Conservation (phyloP, 495 filamentous ascomycete genomes). For the Astrothelium subdiscretum region DNA sequence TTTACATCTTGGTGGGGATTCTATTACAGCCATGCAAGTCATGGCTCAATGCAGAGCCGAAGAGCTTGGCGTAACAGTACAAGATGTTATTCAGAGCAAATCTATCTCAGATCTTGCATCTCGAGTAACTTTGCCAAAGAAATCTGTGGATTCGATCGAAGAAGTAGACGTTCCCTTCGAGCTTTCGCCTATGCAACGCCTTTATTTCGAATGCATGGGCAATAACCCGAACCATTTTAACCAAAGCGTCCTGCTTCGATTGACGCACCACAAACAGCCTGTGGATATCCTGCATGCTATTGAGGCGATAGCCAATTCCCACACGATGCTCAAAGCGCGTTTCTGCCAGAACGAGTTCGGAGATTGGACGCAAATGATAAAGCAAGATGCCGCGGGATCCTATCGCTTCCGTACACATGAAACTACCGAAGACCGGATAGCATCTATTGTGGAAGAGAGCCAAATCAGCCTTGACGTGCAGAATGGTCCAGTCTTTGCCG, state of each 20-base stretch:
- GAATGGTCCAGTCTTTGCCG: slow-evolving; percentile 15
- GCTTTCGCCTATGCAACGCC: slow-evolving; percentile 58
- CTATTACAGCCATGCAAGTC: slow-evolving; percentile 20
- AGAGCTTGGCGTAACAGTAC: slow-evolving; percentile 16
- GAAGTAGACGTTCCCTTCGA: slow-evolving; percentile 41
- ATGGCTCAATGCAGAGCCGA: slow-evolving; percentile 13
- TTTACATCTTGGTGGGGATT: slow-evolving; percentile 21
- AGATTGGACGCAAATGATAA: slow-evolving; percentile 14
- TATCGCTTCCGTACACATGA: slow-evolving; percentile 12
- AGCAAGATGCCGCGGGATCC: slow-evolving; percentile 7
- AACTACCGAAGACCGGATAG: not conserved
- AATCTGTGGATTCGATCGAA: not conserved
- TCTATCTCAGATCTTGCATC: slow-evolving; percentile 14
- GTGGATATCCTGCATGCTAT: slow-evolving; percentile 41
- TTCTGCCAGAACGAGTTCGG: slow-evolving; percentile 28
- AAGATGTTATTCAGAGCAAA: slow-evolving; percentile 18
- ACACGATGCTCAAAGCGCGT: slow-evolving; percentile 65
- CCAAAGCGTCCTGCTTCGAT: slow-evolving; percentile 51
- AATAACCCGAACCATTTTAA: slow-evolving; percentile 60
- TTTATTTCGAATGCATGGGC: slow-evolving; percentile 49
- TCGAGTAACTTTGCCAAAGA: slow-evolving; percentile 3
- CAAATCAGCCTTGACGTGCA: slow-evolving; percentile 13
- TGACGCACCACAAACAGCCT: slow-evolving; percentile 39
- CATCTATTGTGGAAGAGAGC: slow-evolving; percentile 12
- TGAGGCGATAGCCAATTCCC: slow-evolving; percentile 47